phyloP scores from a whole-genome alignment of 441 rosid species.

The Lepidium campestre region DNA sequence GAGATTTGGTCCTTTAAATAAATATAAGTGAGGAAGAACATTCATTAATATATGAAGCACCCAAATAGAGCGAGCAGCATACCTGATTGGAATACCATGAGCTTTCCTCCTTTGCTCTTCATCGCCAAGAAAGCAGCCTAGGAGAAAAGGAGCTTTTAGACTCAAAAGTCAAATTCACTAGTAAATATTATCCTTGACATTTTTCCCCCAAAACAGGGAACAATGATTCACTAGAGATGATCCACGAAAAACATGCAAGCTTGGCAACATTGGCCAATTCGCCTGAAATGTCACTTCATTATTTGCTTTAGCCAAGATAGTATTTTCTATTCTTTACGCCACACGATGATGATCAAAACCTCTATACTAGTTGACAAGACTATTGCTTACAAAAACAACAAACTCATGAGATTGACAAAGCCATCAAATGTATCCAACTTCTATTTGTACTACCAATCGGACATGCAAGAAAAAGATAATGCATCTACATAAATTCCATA shows the following conservation, averaged over 20 bases:
- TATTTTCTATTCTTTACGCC: neutral
- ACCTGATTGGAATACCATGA: constrained; percentile 94
- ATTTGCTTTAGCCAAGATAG: neutral
- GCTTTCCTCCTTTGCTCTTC: constrained; percentile 92
- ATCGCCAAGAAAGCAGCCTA: constrained; percentile 95
- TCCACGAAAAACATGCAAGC: neutral
- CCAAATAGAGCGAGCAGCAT: constrained; percentile 16
- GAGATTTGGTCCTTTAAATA: neutral
- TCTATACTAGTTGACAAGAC: constrained; percentile 1
- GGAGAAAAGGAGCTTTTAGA: constrained; percentile 3
- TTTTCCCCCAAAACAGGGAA: neutral
- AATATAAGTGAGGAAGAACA: constrained; percentile 1
- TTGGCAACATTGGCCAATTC: neutral
- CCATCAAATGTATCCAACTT: constrained; percentile 5
- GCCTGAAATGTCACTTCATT: constrained; percentile 1
- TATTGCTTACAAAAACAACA: constrained; percentile 2
- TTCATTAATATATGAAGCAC: constrained; percentile 3
- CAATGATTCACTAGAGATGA: neutral
- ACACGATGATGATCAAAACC: neutral
- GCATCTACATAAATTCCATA: constrained; percentile 26
- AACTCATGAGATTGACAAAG: neutral
- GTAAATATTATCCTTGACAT: constrained; percentile 6
- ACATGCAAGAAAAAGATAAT: neutral
- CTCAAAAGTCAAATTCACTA: neutral
- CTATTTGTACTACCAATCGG: constrained; percentile 8